These are phyloP conservation scores for Elongisporangium undulatum DNA, from an alignment of 352 stramenopile genomes.

Conservation along the genomic window DNA sequence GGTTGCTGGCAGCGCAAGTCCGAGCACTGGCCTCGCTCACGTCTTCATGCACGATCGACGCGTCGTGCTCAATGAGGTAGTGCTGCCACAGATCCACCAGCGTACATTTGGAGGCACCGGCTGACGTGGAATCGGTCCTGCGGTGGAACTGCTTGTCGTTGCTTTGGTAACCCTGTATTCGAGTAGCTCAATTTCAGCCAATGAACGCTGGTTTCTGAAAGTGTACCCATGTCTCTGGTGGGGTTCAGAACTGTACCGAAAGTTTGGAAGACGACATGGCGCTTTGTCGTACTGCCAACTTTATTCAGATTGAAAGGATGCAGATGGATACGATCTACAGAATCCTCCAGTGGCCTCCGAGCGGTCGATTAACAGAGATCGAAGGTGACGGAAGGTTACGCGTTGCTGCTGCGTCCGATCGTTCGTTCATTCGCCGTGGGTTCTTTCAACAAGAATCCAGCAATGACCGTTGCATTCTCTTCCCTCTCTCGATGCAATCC, in stretches of 20 bases:
- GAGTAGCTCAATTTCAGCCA: not conserved
- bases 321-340: not conserved
- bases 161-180: not conserved
- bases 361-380: not conserved
- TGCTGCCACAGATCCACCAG: too few relatives aligned
- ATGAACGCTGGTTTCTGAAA: not conserved
- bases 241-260: not conserved
- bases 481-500: not conserved
- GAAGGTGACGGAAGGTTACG: not conserved
- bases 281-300: too few relatives aligned
- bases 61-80: too few relatives aligned
- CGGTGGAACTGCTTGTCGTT: too few relatives aligned
- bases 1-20: too few relatives aligned
- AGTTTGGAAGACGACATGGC: too few relatives aligned
- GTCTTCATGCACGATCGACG: too few relatives aligned
- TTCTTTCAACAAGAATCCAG: not conserved
- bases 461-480: not conserved
- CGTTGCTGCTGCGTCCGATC: not conserved
- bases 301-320: not conserved
- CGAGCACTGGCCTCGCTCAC: too few relatives aligned
- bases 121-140: too few relatives aligned
- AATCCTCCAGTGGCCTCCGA: not conserved
- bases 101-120: too few relatives aligned
- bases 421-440: not conserved
- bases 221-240: not conserved